Evolutionary conservation across 2,329 filamentous ascomycete species (phyloP).

Genomic region (Cordyceps javanica): DNA sequence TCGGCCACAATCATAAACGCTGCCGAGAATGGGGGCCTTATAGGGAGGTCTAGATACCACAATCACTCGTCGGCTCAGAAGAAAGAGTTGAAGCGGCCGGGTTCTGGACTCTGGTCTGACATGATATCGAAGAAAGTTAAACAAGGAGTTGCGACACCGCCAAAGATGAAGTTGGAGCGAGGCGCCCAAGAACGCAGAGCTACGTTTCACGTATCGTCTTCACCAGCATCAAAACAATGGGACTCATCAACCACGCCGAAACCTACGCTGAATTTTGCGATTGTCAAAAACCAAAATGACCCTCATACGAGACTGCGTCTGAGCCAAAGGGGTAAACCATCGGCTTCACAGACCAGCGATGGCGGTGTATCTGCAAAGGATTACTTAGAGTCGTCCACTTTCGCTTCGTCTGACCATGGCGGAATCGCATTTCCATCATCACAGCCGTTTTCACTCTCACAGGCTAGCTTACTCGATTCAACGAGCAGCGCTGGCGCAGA

Average conservation of each 20-base stretch:
- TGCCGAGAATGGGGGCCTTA: constrained; percentile 32
- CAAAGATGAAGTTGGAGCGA: background rate
- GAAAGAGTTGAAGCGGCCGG: constrained; percentile 13
- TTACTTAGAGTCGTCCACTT: background rate
- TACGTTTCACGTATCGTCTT: background rate
- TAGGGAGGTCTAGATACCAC: constrained; percentile 18
- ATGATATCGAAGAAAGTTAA: constrained; percentile 4
- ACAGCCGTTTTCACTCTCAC: background rate
- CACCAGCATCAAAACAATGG: background rate
- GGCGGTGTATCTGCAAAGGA: constrained; percentile 17
- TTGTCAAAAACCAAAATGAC: constrained; percentile 71
- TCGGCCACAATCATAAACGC: constrained; percentile 31
- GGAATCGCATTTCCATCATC: constrained; percentile 6
- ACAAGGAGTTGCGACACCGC: background rate
- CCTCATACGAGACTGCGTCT: constrained; percentile 56
- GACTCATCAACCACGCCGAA: constrained; percentile 24
- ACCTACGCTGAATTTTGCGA: constrained; percentile 55
- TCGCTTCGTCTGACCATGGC: background rate
- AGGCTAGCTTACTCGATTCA: background rate
- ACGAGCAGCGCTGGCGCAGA: background rate
- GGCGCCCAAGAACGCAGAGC: background rate
- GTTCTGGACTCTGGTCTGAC: constrained; percentile 6
- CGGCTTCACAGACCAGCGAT: constrained; percentile 43
- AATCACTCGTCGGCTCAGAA: background rate
- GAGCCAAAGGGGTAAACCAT: constrained; percentile 52